Evolutionary conservation across 1,284 basidiomycete genomes (phyloP), one percentile per base, ranked within the genome.

Genomic region (Ganoderma leucocontextum): DNA sequence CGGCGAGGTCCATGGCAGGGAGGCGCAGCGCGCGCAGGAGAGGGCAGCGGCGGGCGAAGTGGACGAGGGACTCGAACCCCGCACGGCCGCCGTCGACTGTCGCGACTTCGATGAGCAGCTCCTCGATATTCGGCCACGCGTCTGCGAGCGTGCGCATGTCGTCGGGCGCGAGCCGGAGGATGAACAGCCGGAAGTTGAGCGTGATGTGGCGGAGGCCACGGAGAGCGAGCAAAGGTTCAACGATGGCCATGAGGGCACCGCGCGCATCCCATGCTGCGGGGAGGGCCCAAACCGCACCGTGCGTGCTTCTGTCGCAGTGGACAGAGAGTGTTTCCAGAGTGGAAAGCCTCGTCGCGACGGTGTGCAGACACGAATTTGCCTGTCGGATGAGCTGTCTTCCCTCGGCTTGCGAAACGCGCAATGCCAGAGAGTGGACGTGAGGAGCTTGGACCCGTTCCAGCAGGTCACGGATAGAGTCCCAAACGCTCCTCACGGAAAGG

Each of bases 1-100:
- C 35, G 12, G 17, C 29, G 33, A 64, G 42, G 42, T 60, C 58
- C 64, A 66, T 66, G 15, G 17, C 60, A 4, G 64, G 64, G 5
- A 66, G 60, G 33, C 25, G 60, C 15, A 66, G 35, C 3, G 22
- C 35, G 4, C 29, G 60, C 6, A 66, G 42, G n/a, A 29, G 60
- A 3, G 60, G 60, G 29, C 64, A 66, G 12, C 35, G 15, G 38
- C 35, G 52, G 5, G 64, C 64, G 22, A 66, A 62, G 52, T 66
- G 64, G 36, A 36, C 49, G 39, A 66, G 8, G 39, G 52, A 61
- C 52, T 61, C 60, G 29, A 66, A 47, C 19, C 60, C 58, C 25
- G 64, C 64, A 38, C 64, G 59, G 12, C 8, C 15, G 7, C 42
- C 25, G 2, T 61, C 49, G 38, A 15, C 15, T 17, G 64, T 65